These are phyloP conservation scores for Deinandra increscens DNA, from an alignment of 129 eudicot species.

Conservation along the genomic window DNA sequence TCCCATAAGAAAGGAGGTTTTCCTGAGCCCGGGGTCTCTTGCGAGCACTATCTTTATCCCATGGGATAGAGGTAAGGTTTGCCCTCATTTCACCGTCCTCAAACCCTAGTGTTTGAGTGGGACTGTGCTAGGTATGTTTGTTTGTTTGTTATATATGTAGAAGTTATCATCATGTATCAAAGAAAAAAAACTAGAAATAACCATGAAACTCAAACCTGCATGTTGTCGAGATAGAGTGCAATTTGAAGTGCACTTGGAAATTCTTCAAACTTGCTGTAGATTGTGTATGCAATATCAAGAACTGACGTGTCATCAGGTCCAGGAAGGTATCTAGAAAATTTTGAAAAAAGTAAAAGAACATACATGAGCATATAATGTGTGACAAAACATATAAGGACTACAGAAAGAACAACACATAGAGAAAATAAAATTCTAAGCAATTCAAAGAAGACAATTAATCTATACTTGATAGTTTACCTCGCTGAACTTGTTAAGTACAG, in stretches of 20 bases:
- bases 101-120: no score
- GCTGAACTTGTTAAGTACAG: conserved; percentile 66
- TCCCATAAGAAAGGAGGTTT: no score
- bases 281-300: conserved; percentile 73
- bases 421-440: background rate
- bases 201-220: conserved; percentile 50
- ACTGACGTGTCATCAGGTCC: conserved; percentile 89
- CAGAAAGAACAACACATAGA: background rate
- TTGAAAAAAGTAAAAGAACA: conserved; percentile 10
- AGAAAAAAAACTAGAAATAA: background rate
- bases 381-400: background rate
- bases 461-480: conserved; percentile 30
- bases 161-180: background rate
- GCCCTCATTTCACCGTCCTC: no score
- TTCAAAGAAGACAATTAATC: conserved; percentile 22
- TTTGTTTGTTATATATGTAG: no score
- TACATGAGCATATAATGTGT: background rate
- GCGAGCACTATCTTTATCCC: no score
- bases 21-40: no score
- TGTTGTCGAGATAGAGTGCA: conserved; percentile 68
- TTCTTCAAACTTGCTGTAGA: conserved; percentile 72
- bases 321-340: conserved; percentile 72
- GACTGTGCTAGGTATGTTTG: no score
- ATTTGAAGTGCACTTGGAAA: conserved; percentile 82
- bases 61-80: no score